A percentile compares a stretch with the other conserved stretches of the same genome.
Conservation (phyloP, 148 eudicot species). For the Cornus florida region DNA sequence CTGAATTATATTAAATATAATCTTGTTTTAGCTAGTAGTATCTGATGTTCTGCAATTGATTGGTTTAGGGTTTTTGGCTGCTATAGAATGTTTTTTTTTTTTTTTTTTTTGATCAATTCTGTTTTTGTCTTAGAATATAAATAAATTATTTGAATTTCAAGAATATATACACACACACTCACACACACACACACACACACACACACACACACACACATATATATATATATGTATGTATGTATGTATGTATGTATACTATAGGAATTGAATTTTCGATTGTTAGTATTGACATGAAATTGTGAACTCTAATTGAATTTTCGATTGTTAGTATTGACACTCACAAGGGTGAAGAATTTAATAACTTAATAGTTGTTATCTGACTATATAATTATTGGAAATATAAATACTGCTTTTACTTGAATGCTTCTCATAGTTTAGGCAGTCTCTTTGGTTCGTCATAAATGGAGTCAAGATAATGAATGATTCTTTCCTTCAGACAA, state of each 20-base stretch:
- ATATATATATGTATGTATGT: too few species aligned
- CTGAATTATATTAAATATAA: neutral
- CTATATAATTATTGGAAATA: neutral
- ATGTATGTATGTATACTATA: too few species aligned
- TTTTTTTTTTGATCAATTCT: neutral
- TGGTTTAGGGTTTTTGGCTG: neutral
- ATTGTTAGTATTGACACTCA: constrained; percentile 17
- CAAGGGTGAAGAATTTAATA: constrained; percentile 51
- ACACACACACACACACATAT: too few species aligned
- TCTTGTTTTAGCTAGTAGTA: neutral
- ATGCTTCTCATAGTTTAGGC: neutral
- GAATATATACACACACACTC: neutral
- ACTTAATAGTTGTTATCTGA: too few species aligned
- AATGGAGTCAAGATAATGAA: neutral
- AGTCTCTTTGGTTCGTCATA: neutral
- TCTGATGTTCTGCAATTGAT: neutral
- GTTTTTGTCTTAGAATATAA: neutral
- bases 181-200: too few species aligned
- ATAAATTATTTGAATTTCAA: neutral
- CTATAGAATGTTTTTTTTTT: neutral
- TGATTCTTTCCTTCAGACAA: neutral
- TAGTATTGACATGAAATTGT: neutral
- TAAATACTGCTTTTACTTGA: neutral
- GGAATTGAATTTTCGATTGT: too few species aligned
- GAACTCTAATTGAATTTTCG: neutral